Percentiles rank a stretch among this genome's conserved stretches.
Evolutionary conservation across 2,329 filamentous ascomycete genomes (phyloP).

Genomic region (Eutypa lata): DNA sequence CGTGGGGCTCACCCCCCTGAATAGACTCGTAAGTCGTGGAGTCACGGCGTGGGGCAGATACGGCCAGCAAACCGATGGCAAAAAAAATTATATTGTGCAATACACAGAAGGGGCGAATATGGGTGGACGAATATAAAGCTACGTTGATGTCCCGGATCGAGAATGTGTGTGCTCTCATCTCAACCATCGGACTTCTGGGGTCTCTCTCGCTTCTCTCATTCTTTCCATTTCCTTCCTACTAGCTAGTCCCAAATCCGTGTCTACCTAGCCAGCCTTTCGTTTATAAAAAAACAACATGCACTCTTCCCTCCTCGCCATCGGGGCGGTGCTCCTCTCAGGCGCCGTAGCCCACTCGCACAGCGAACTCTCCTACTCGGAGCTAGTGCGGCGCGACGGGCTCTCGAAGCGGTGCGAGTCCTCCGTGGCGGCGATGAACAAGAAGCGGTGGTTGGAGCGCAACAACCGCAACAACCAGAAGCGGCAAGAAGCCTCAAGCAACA

Average conservation of each 20-base stretch:
- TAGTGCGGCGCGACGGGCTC: constrained; percentile 14
- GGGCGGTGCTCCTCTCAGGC: constrained; percentile 9
- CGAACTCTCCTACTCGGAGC: constrained; percentile 11
- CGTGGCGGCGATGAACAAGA: constrained; percentile 18
- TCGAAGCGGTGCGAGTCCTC: constrained; percentile 20
- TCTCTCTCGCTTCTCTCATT: too few relatives aligned
- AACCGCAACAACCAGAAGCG: constrained; percentile 18
- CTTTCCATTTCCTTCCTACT: too few relatives aligned
- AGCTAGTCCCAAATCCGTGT: too few relatives aligned
- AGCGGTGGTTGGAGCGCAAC: constrained; percentile 13
- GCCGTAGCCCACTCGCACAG: constrained; percentile 11
- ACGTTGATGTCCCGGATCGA: too few relatives aligned
- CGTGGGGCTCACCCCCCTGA: neutral
- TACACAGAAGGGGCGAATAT: neutral
- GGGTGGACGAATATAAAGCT: neutral
- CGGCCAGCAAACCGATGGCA: neutral
- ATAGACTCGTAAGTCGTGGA: neutral
- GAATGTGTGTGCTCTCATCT: neutral
- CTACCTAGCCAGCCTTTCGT: neutral
- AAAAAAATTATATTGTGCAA: neutral
- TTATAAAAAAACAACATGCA: constrained; percentile 1
- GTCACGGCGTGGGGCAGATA: neutral
- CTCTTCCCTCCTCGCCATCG: neutral
- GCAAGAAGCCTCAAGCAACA: constrained; percentile 1
- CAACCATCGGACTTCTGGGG: neutral